Conservation (phyloP, 2,329 filamentous ascomycete genomes). For the Exophiala sp. region DNA sequence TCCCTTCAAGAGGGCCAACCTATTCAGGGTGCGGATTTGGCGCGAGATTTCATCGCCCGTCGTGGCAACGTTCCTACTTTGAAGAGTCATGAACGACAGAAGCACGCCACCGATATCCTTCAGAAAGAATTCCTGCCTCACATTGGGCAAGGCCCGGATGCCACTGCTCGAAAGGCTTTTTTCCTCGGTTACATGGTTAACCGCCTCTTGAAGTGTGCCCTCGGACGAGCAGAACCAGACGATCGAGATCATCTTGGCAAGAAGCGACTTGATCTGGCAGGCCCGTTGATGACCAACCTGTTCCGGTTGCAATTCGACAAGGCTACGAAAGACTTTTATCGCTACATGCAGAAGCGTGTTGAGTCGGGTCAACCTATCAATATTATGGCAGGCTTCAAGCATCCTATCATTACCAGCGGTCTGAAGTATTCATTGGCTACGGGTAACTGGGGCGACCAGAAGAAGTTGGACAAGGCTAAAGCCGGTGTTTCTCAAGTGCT, state of each 20-base stretch:
- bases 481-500: conserved; percentile 97
- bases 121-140: conserved; percentile 96
- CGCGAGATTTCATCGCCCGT: conserved; percentile 91
- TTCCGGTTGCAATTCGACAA: conserved; percentile 89
- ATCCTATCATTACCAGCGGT: conserved; percentile 83
- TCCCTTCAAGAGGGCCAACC: conserved; percentile 96
- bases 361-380: conserved; percentile 87
- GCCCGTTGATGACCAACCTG: conserved; percentile 88
- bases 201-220: conserved; percentile 83
- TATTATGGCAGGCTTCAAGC: conserved; percentile 82
- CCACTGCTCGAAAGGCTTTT: conserved; percentile 92
- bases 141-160: conserved; percentile 90
- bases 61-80: conserved; percentile 68
- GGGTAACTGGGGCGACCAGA: conserved; percentile 99
- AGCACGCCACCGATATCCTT: conserved; percentile 87
- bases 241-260: conserved; percentile 99
- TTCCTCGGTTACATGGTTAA: conserved; percentile 99
- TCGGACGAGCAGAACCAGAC: conserved; percentile 88
- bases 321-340: conserved; percentile 83
- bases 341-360: conserved; percentile 86
- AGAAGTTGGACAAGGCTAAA: conserved; percentile 91
- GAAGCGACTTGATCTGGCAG: conserved; percentile 92
- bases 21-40: conserved; percentile 90
- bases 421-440: conserved; percentile 95
- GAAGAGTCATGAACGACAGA: conserved; percentile 76